Conservation (phyloP, 805 yeast species). For the Saturnispora gosingensis region DNA sequence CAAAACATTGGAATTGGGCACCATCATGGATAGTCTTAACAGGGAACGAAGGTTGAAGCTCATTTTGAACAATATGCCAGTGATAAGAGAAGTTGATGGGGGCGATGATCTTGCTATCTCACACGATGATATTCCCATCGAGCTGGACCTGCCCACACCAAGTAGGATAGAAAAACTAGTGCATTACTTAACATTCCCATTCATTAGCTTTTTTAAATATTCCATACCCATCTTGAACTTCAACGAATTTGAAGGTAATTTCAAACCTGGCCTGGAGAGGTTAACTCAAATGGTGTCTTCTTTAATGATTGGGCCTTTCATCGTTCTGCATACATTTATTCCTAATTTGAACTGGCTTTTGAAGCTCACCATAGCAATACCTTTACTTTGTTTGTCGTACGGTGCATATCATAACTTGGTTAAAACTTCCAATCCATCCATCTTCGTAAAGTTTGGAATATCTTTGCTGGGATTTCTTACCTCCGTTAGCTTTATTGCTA, state of each 20-base stretch:
- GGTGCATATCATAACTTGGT: slow-evolving; percentile 16
- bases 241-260: slow-evolving; percentile 15
- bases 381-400: slow-evolving; percentile 12
- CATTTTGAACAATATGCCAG: slow-evolving; percentile 7
- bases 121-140: slow-evolving; percentile 6
- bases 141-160: slow-evolving; percentile 4
- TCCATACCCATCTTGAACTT: slow-evolving; percentile 20
- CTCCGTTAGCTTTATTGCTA: slow-evolving; percentile 60
- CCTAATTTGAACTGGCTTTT: slow-evolving; percentile 2
- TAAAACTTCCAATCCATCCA: slow-evolving; percentile 15
- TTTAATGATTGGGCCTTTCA: slow-evolving; percentile 15
- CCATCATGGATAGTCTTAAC: slow-evolving; percentile 20
- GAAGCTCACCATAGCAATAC: not conserved
- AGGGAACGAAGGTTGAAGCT: slow-evolving; percentile 15
- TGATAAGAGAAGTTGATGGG: slow-evolving; percentile 11
- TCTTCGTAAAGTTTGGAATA: slow-evolving; percentile 17
- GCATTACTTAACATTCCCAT: slow-evolving; percentile 14
- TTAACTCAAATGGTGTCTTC: slow-evolving; percentile 16
- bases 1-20: slow-evolving; percentile 22
- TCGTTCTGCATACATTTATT: slow-evolving; percentile 17
- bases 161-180: slow-evolving; percentile 8
- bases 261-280: slow-evolving; percentile 16
- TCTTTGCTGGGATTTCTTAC: slow-evolving; percentile 54
- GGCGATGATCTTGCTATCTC: not conserved
- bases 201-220: slow-evolving; percentile 14